Conservation (phyloP, 2,329 filamentous ascomycete species). For the Fusarium newnesense region DNA sequence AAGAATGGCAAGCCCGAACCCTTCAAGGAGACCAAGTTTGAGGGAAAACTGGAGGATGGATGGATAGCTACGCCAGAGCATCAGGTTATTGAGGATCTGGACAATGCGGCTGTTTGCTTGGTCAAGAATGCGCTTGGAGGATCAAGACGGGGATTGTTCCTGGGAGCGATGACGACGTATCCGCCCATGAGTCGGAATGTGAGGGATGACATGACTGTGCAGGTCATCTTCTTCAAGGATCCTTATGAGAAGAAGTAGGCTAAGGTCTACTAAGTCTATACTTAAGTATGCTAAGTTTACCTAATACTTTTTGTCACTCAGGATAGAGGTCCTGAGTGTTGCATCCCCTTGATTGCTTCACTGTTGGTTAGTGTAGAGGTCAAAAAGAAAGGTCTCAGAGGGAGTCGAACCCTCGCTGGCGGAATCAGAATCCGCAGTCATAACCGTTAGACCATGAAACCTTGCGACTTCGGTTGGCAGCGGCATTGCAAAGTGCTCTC, state of each 20-base stretch:
- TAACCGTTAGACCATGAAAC: neutral
- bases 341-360: no score
- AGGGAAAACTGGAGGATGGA: conserved; percentile 34
- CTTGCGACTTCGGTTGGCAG: neutral
- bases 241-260: conserved; percentile 69
- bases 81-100: conserved; percentile 77
- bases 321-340: no score
- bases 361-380: neutral
- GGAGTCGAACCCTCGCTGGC: neutral
- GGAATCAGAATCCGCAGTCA: neutral
- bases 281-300: no score
- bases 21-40: conserved; percentile 30
- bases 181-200: conserved; percentile 72
- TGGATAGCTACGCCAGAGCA: conserved; percentile 56
- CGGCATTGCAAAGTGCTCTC: neutral
- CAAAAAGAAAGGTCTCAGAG: neutral
- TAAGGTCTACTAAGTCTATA: no score
- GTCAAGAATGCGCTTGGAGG: conserved; percentile 85
- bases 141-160: conserved; percentile 77
- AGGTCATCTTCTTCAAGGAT: conserved; percentile 75
- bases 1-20: conserved; percentile 41
- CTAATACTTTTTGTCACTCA: no score
- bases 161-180: conserved; percentile 76
- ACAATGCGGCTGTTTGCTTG: conserved; percentile 83
- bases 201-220: conserved; percentile 84